A percentile compares a stretch with the other conserved stretches of the same genome.
phyloP scores from a whole-genome alignment of 2,329 filamentous ascomycete genomes.

The Magnaporthales sp. region DNA sequence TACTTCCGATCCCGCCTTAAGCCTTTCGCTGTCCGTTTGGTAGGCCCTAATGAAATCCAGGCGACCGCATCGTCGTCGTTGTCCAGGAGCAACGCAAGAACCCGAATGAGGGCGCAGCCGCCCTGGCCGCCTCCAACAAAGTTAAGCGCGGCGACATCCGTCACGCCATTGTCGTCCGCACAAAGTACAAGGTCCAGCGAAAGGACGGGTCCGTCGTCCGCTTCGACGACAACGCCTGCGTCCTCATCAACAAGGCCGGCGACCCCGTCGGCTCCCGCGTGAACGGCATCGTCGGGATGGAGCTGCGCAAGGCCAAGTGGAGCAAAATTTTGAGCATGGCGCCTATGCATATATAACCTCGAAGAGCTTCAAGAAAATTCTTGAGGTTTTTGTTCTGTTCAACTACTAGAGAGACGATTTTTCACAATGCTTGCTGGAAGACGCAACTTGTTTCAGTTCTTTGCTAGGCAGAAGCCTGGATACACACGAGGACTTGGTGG shows the following conservation, averaged over 20 bases:
- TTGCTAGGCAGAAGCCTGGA: neutral
- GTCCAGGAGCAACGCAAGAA: constrained; percentile 92
- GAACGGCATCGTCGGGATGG: constrained; percentile 83
- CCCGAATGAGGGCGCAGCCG: constrained; percentile 62
- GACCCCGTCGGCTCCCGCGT: constrained; percentile 90
- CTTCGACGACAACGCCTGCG: constrained; percentile 97
- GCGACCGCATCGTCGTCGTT: constrained; percentile 93
- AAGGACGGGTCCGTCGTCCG: constrained; percentile 82
- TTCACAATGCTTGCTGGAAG: neutral
- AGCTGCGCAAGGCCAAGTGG: constrained; percentile 90
- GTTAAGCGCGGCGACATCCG: constrained; percentile 94
- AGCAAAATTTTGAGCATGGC: constrained; percentile 97
- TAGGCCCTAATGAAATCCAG: constrained; percentile 32
- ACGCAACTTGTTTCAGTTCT: neutral
- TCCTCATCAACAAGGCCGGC: constrained; percentile 92
- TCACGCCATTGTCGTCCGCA: constrained; percentile 91
- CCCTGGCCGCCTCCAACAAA: constrained; percentile 72
- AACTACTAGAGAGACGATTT: neutral
- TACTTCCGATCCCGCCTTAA: constrained; percentile 31
- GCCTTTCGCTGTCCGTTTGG: neutral
- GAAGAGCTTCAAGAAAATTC: too few relatives aligned
- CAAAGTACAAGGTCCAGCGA: constrained; percentile 77
- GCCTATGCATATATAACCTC: constrained; percentile 49
- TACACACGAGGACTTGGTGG: neutral
- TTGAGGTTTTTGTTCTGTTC: neutral